These are phyloP conservation scores for Suillus placidus DNA, from an alignment of 768 basidiomycete genomes.

Conservation along the genomic window DNA sequence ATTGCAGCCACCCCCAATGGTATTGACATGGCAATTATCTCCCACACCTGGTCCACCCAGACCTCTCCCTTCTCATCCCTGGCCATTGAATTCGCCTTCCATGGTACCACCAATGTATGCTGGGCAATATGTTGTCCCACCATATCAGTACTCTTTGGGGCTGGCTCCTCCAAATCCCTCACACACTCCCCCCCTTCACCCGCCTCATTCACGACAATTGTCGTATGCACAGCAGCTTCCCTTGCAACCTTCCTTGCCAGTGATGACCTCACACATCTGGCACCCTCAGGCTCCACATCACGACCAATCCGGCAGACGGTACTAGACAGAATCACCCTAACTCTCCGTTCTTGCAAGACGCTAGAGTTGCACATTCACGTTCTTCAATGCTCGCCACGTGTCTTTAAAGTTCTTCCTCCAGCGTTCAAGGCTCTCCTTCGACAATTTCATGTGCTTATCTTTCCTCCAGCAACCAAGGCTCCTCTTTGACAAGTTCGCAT, in stretches of 20 bases:
- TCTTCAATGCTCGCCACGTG: too few relatives aligned
- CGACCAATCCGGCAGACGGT: neutral
- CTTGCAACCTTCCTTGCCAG: neutral
- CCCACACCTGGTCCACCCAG: neutral
- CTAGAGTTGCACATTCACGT: too few relatives aligned
- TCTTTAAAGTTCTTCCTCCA: too few relatives aligned
- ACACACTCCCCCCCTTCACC: neutral
- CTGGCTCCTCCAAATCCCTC: neutral
- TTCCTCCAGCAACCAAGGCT: too few relatives aligned
- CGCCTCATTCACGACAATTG: neutral
- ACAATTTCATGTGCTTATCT: too few relatives aligned
- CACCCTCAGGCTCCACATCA: neutral
- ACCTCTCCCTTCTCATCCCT: neutral
- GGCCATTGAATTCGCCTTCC: neutral
- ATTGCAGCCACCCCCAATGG: neutral
- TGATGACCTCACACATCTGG: neutral
- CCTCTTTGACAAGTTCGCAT: too few relatives aligned
- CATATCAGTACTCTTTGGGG: neutral
- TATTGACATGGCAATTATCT: neutral
- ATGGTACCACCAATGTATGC: neutral
- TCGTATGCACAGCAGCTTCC: neutral
- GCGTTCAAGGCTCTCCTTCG: too few relatives aligned
- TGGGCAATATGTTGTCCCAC: neutral
- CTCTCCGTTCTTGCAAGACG: too few relatives aligned
- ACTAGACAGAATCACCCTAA: neutral